These are phyloP conservation scores for Cadophora gregata DNA, from an alignment of 2,329 filamentous ascomycete genomes.

Conservation along the genomic window DNA sequence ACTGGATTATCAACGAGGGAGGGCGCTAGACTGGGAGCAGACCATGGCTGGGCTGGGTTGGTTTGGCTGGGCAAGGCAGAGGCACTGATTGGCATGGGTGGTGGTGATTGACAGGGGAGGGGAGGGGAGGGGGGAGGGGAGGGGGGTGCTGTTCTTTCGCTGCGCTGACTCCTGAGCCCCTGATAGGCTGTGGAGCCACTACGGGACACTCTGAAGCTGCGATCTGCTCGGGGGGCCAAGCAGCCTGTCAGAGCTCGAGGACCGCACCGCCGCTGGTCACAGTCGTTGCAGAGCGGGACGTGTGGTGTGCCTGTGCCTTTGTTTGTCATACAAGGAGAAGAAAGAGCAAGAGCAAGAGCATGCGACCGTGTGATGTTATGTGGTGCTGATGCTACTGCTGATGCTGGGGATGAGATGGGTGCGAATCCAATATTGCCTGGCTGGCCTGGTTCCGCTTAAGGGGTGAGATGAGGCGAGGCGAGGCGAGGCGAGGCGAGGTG, in stretches of 20 bases:
- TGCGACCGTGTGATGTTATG: not conserved
- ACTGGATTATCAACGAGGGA: not conserved
- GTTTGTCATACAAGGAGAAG: not conserved
- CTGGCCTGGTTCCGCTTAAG: too few relatives aligned
- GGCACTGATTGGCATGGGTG: too few relatives aligned
- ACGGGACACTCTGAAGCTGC: constrained; percentile 3
- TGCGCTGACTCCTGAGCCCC: not conserved
- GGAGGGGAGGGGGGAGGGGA: not conserved
- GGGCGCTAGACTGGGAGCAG: not conserved
- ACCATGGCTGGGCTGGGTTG: not conserved
- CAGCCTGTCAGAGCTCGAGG: constrained; percentile 12
- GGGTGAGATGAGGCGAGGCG: too few relatives aligned
- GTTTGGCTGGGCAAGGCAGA: not conserved
- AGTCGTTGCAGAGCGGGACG: not conserved
- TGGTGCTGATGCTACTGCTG: not conserved
- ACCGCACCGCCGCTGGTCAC: not conserved
- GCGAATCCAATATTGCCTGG: not conserved
- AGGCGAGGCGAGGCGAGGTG: too few relatives aligned
- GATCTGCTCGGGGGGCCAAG: not conserved
- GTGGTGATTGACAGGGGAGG: not conserved
- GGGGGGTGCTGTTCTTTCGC: too few relatives aligned
- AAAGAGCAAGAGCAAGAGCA: too few relatives aligned
- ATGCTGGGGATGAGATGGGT: not conserved
- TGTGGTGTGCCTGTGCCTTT: not conserved
- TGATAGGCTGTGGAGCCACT: constrained; percentile 11